Base-by-base conservation (phyloP, 306 rosid genomes). In the Cicer judaicum region DNA sequence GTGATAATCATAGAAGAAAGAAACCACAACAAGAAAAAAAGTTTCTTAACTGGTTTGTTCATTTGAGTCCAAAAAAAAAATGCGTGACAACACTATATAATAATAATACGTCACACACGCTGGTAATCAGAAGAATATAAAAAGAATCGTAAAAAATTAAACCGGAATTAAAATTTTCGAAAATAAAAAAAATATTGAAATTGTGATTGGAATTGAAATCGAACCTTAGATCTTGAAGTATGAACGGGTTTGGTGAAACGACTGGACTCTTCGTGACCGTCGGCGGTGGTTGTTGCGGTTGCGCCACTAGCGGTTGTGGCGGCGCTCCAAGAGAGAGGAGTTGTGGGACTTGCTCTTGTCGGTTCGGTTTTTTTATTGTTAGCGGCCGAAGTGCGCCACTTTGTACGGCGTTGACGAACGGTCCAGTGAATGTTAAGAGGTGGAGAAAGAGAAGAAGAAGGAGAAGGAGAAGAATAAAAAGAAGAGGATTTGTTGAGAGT, bases 301-400 rank as follows among this genome's bases (percentile, higher is more conserved):
- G 57, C 21, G 5, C 34, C 53, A n/a, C 70, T 43, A 1, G 43
- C 6, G 0, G 97, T 87, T 54, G 93, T 86, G 81, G 79, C 84
- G 36, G 84, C 86, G 77, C 84, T 85, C 90, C 89, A 90, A 6
- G 96, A 82, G 12, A 92, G 93, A 7, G 98, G 98, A 34, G 98
- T 92, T 36, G 91, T 88, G 0, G 98, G 98, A 38, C 96, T 92
- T 11, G 87, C 85, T 15, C 93, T 68, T 0, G 80, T 63, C 0
- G 79, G 50, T 39, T 86, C 78, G 5, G 55, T 21, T 78, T 79
- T 81, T 62, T 55, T 81, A 53, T 18, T 29, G 34, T 29, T 46
- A 2, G 44, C 43, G 1, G 82, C 59, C 2, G 74, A 61, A 66
- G 68, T 38, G 34, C 76, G 74, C 2, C 4, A 1, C 73, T 62